Evolutionary conservation across 129 eudicot genomes (phyloP), one percentile per base, ranked within the genome.

Genomic region (Arctium lappa): DNA sequence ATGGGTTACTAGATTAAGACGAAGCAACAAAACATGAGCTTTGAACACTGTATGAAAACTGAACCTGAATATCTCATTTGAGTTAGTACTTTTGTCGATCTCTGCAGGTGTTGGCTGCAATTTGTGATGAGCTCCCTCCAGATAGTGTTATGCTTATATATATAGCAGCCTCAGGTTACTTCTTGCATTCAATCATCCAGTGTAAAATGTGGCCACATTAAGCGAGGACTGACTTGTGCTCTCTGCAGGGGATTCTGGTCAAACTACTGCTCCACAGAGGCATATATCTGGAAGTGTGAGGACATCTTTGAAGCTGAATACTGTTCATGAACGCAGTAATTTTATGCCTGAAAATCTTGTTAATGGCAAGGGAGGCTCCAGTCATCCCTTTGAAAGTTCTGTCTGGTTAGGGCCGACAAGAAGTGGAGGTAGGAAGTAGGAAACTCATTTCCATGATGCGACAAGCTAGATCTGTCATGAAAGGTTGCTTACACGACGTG

Each of bases 71-170:
- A 34, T 44, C 15, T 46, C 12, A 5, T 29, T 42, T 30, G 40
- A 75, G 11, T 7, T 81, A 3, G 29, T 65, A 12, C 40, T 84
- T 65, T 79, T 72, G 56, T 77, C 1, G 78, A 70, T 72, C 31
- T 50, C n/a, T 78, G 69, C 91, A 95, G 99, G 95, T 91, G 27
- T 87, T 93, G 81, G 98, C 99, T 71, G 83, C 95, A 50, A 86
- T 90, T n/a, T 90, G 97, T 81, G 98, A 91, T 81, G 97, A 91
- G 76, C 98, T 95, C 40, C 98, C 98, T 71, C 88, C 90, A 10
- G 99, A 95, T 8, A 90, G 89, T 87, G 91, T 93, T 71, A 89
- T 95, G 94, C 91, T 95, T 78, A 83, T 95, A 82, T 95, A 95
- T 86, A 77, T 95, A 76, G 93, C 99, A 66, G 91, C 97, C 42